These are phyloP conservation scores for Discostella pseudostelligera DNA, from an alignment of 108 stramenopile species.

Conservation along the genomic window DNA sequence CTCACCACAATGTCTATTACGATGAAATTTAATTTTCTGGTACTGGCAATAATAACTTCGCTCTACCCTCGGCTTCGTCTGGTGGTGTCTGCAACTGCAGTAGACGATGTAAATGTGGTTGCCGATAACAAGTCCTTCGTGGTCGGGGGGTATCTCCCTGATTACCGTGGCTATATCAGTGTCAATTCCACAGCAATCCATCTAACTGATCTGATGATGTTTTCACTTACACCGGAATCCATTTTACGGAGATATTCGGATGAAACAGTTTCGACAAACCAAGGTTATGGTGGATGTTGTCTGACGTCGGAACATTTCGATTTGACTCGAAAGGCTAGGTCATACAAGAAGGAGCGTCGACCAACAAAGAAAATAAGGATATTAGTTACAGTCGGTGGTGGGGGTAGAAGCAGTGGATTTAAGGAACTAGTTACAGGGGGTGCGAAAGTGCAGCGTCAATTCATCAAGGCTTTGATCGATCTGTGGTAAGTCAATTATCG, in stretches of 20 bases:
- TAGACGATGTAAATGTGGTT: background rate
- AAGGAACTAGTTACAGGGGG: slow-evolving; percentile 19
- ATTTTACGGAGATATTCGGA: background rate
- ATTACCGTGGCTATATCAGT: slow-evolving; percentile 63
- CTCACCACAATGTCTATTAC: too few relatives aligned
- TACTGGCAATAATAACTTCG: too few relatives aligned
- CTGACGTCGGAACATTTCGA: slow-evolving; percentile 53
- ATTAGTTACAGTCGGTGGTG: slow-evolving; percentile 36
- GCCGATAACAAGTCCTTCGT: slow-evolving; percentile 32
- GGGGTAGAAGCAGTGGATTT: slow-evolving; percentile 38
- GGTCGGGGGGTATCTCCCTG: slow-evolving; percentile 71
- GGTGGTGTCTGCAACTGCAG: too few relatives aligned
- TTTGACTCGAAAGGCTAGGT: slow-evolving; percentile 44
- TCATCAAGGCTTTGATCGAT: slow-evolving; percentile 17
- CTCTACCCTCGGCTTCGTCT: too few relatives aligned
- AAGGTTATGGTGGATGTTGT: slow-evolving; percentile 56
- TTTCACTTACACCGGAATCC: slow-evolving; percentile 52
- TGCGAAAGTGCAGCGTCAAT: slow-evolving; percentile 8
- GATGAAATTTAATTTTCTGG: too few relatives aligned
- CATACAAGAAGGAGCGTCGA: slow-evolving; percentile 37
- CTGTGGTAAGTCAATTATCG: slow-evolving; percentile 24
- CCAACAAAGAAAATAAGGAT: slow-evolving; percentile 5
- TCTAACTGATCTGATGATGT: slow-evolving; percentile 71
- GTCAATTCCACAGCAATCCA: slow-evolving; percentile 42
- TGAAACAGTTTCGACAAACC: too few relatives aligned